These are phyloP conservation scores for Buddleja alternifolia DNA, from an alignment of 257 asterid species.

Conservation along the genomic window DNA sequence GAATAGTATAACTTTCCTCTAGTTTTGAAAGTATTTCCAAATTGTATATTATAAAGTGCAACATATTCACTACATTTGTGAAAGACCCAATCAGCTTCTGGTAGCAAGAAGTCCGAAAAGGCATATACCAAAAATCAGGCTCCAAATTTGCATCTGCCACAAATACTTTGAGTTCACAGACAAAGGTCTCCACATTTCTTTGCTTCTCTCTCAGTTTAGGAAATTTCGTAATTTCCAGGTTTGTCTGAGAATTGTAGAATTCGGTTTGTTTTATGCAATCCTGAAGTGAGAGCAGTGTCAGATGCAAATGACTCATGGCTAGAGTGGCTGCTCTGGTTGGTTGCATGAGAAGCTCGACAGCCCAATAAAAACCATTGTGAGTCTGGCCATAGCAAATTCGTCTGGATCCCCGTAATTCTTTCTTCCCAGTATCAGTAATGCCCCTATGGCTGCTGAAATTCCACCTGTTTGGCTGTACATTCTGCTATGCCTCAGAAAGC, in stretches of 20 bases:
- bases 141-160: slow-evolving; percentile 50
- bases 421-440: slow-evolving; percentile 67
- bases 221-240: neutral
- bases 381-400: slow-evolving; percentile 61
- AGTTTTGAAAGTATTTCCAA: slow-evolving; percentile 35
- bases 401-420: slow-evolving; percentile 55
- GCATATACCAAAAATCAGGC: slow-evolving; percentile 56
- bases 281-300: slow-evolving; percentile 35
- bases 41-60: slow-evolving; percentile 28
- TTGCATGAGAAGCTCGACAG: slow-evolving; percentile 62
- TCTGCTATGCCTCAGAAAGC: slow-evolving; percentile 57
- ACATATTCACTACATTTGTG: slow-evolving; percentile 30
- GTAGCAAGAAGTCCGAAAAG: slow-evolving; percentile 45
- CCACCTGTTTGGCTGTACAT: slow-evolving; percentile 76
- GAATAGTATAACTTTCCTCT: slow-evolving; percentile 12
- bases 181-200: slow-evolving; percentile 32
- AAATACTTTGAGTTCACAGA: slow-evolving; percentile 35
- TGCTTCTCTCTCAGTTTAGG: slow-evolving; percentile 28
- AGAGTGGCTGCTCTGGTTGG: slow-evolving; percentile 65
- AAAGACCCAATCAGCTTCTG: slow-evolving; percentile 38
- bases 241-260: neutral
- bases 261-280: slow-evolving; percentile 44
- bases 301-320: slow-evolving; percentile 45
- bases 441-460: slow-evolving; percentile 66
- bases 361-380: slow-evolving; percentile 62